phyloP scores from a whole-genome alignment of 2,329 filamentous ascomycete genomes.

The Emydomyces testavorans region DNA sequence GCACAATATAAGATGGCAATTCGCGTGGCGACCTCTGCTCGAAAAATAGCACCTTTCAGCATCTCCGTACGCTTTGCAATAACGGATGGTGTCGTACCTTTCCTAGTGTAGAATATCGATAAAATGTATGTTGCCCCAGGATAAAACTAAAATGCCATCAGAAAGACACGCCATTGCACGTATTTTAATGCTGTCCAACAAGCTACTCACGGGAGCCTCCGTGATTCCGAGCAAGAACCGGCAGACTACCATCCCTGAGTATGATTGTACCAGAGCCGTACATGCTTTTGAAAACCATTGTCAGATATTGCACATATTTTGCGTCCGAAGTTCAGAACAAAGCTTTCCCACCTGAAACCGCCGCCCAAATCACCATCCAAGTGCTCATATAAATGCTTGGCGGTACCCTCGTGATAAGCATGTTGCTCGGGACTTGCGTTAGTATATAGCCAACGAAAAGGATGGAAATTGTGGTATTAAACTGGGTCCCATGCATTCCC shows the following conservation, averaged over 20 bases:
- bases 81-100: slow-evolving; percentile 39
- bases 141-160: slow-evolving; percentile 44
- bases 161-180: too few species aligned
- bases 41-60: slow-evolving; percentile 12
- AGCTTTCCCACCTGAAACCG: slow-evolving; percentile 10
- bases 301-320: slow-evolving; percentile 1
- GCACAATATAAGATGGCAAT: slow-evolving; percentile 17
- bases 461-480: slow-evolving; percentile 37
- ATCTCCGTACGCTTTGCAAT: slow-evolving; percentile 16
- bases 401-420: slow-evolving; percentile 16
- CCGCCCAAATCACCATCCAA: slow-evolving; percentile 7
- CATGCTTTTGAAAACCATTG: slow-evolving; percentile 22
- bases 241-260: slow-evolving; percentile 31
- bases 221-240: slow-evolving; percentile 18
- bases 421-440: slow-evolving; percentile 18
- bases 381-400: slow-evolving; percentile 18
- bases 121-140: slow-evolving; percentile 53
- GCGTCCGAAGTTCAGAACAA: background rate
- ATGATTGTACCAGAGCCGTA: slow-evolving; percentile 35
- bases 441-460: slow-evolving; percentile 30
- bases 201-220: slow-evolving; percentile 16
- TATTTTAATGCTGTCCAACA: background rate
- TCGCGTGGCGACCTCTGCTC: slow-evolving; percentile 21
- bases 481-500: slow-evolving; percentile 34
- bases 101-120: slow-evolving; percentile 56